phyloP scores from a whole-genome alignment of 495 filamentous ascomycete species.

The Elasticomyces elasticus region DNA sequence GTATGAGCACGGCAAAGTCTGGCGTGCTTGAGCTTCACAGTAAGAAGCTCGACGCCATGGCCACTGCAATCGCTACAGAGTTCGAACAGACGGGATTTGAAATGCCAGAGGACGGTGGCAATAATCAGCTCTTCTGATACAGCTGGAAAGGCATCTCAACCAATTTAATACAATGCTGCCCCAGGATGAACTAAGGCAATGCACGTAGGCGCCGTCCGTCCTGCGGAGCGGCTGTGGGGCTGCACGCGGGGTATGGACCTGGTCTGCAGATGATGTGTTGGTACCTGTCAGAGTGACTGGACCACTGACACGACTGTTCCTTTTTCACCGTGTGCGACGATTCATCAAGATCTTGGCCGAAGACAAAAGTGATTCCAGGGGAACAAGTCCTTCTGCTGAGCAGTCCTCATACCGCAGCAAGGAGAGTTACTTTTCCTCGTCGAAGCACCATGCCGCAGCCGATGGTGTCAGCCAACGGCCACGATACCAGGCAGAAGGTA shows the following conservation, averaged over 20 bases:
- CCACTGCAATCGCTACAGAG: slow-evolving; percentile 24
- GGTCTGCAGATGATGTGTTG: slow-evolving; percentile 1
- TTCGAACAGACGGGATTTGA: slow-evolving; percentile 30
- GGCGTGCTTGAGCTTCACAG: slow-evolving; percentile 31
- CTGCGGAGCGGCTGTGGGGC: neutral
- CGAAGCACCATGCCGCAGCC: neutral
- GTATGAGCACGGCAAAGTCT: slow-evolving; percentile 24
- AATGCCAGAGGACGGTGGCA: slow-evolving; percentile 32
- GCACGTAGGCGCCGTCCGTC: neutral
- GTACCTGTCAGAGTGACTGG: neutral
- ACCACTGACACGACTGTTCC: neutral
- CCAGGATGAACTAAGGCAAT: neutral
- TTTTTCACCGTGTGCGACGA: neutral
- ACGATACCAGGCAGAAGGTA: slow-evolving; percentile 41
- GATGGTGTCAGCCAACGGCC: slow-evolving; percentile 1
- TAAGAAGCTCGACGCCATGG: slow-evolving; percentile 34
- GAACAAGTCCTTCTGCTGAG: neutral
- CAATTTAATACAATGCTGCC: neutral
- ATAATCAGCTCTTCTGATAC: slow-evolving; percentile 4
- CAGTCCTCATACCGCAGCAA: neutral
- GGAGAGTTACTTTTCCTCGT: neutral
- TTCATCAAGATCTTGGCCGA: neutral
- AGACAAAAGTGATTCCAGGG: neutral
- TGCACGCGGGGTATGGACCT: neutral
- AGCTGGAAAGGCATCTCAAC: neutral